These are phyloP conservation scores for Cubamyces lactineus DNA, from an alignment of 768 basidiomycete species.

Conservation along the genomic window DNA sequence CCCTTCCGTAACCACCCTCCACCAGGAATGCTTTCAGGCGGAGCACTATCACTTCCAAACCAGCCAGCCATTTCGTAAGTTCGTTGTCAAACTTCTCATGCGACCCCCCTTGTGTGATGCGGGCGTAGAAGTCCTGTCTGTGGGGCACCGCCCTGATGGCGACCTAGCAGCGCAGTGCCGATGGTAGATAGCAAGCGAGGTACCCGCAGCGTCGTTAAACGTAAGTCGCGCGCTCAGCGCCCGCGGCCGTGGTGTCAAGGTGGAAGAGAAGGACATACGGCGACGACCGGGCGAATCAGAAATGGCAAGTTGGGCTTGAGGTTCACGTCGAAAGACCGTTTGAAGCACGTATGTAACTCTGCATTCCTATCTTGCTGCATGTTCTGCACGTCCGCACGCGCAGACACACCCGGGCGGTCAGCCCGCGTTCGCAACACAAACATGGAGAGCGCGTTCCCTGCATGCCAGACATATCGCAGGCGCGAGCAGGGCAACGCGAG, in stretches of 20 bases:
- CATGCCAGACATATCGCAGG: conserved; percentile 6
- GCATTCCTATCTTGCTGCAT: conserved; percentile 56
- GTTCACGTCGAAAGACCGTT: conserved; percentile 68
- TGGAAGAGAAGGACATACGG: conserved; percentile 48
- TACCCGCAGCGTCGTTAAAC: conserved; percentile 3
- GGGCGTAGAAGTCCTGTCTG: conserved; percentile 62
- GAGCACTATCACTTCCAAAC: conserved; percentile 54
- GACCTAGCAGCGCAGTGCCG: conserved; percentile 29
- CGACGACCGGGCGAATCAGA: conserved; percentile 64
- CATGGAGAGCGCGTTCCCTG: conserved; percentile 3
- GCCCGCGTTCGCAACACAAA: conserved; percentile 3
- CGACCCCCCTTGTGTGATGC: conserved; percentile 62
- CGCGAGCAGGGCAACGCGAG: neutral
- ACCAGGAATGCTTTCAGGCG: conserved; percentile 57
- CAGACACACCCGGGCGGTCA: neutral
- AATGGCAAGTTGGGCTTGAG: conserved; percentile 69
- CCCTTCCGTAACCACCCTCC: conserved; percentile 58
- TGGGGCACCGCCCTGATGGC: conserved; percentile 58
- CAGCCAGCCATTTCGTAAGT: conserved; percentile 62
- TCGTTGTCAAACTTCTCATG: conserved; percentile 56
- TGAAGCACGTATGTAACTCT: conserved; percentile 71
- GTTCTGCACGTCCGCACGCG: conserved; percentile 41
- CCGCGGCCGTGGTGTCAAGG: neutral
- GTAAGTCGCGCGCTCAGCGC: neutral
- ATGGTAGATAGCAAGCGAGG: conserved; percentile 12